Evolutionary conservation across 306 rosid species (phyloP), one percentile per base, ranked within the genome.

Genomic region (Quercus variabilis): DNA sequence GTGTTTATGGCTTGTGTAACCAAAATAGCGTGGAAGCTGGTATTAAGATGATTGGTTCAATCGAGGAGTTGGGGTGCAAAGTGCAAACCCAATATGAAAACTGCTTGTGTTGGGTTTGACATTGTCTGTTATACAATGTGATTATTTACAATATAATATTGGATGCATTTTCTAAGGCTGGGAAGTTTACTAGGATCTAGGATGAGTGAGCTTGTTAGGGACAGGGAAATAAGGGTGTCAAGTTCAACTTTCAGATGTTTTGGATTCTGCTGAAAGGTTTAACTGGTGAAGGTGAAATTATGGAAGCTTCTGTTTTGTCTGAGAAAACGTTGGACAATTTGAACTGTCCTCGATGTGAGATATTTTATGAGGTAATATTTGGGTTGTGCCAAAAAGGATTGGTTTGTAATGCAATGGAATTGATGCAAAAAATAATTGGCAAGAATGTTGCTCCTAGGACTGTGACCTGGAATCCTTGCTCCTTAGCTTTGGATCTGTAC

Each of bases 1-100:
- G 84, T 46, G 81, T 92, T 74, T 82, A 79, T 78, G 96, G 93
- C 72, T 83, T 94, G 83, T 87, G 94, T 81, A 89, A 92, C 80
- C 89, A 88, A 84, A 83, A 82, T 28, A 84, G 89, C 7, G 65
- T 86, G 18, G 85, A 81, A 6, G 87, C 74, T 49, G 94, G 87
- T 3, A 59, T 89, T 73, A 70, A 83, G 79, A 83, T 89, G 78
- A 80, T 83, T 65, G 75, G 75, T 76, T 83, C 79, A 25, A 92
- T 92, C 92, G 90, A 92, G 65, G 88, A 82, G 56, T 82, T 92
- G 76, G 90, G 91, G 43, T 90, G 93, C 43, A 38, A 38, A 38
- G 43, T 91, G 93, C 87, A 79, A 87, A 76, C 85, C 97, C 12
- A 86, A 94, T 85, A 87, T 87, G 81, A 91, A 6, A 38, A 38